phyloP scores from a whole-genome alignment of 352 stramenopile species.

The Globisporangium cystogenes region DNA sequence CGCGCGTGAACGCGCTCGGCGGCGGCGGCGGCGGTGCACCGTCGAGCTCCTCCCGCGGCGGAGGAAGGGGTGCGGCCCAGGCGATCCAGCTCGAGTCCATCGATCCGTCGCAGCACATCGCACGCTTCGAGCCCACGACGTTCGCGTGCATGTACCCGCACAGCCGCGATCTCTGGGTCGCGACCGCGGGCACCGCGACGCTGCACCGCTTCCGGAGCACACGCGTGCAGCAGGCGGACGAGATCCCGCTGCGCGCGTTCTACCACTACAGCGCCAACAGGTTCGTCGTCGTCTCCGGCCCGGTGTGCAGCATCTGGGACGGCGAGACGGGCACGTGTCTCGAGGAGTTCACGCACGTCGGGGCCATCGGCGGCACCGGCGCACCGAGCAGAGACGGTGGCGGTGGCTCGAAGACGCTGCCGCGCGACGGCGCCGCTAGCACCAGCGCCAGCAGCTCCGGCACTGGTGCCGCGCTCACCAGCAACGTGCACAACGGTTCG shows the following conservation, averaged over 20 bases:
- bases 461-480: neutral
- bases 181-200: slow-evolving; percentile 35
- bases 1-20: slow-evolving; percentile 14
- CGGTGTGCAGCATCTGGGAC: slow-evolving; percentile 69
- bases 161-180: slow-evolving; percentile 57
- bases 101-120: slow-evolving; percentile 44
- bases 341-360: slow-evolving; percentile 55
- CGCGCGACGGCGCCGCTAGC: neutral
- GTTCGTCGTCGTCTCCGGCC: slow-evolving; percentile 57
- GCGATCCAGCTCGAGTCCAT: slow-evolving; percentile 63
- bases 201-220: slow-evolving; percentile 52
- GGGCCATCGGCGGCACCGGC: slow-evolving; percentile 11
- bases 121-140: slow-evolving; percentile 41
- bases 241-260: slow-evolving; percentile 64
- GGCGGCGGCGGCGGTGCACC: slow-evolving; percentile 9
- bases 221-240: slow-evolving; percentile 61
- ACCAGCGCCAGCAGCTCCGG: neutral
- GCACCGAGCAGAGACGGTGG: neutral
- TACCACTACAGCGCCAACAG: slow-evolving; percentile 66
- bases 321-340: slow-evolving; percentile 43
- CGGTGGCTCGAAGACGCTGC: neutral
- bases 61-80: slow-evolving; percentile 25
- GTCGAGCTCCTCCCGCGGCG: neutral
- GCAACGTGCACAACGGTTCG: slow-evolving; percentile 14
- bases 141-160: slow-evolving; percentile 53